Evolutionary conservation across 345 rosid species (phyloP).

Genomic region (Boechera retrofracta): DNA sequence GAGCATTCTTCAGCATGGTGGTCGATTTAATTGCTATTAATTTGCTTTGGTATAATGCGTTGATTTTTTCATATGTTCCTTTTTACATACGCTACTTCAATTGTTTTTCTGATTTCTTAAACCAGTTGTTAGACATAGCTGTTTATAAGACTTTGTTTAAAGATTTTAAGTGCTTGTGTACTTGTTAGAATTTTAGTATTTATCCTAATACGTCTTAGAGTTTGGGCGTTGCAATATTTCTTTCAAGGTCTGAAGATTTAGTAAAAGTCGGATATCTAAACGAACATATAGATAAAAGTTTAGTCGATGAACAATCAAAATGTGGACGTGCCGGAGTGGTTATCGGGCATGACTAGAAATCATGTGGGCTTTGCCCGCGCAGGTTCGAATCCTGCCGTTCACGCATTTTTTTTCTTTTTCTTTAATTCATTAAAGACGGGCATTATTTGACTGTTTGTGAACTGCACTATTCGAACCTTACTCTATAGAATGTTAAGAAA

Average conservation of each 20-base stretch:
- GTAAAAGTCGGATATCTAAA: too few relatives aligned
- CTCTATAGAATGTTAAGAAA: too few relatives aligned
- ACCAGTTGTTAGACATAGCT: neutral
- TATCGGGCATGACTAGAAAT: constrained; percentile 97
- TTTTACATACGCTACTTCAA: neutral
- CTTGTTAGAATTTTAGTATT: too few relatives aligned
- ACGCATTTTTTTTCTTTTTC: neutral
- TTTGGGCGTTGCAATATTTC: neutral
- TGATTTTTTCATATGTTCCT: neutral
- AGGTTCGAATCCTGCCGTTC: constrained; percentile 83
- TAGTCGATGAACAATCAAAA: neutral
- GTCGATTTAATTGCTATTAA: neutral
- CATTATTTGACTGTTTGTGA: too few relatives aligned
- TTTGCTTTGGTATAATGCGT: neutral
- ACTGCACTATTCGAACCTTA: too few relatives aligned
- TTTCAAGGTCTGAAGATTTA: neutral
- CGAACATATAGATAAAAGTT: too few relatives aligned
- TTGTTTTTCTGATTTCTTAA: neutral
- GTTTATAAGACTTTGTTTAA: neutral
- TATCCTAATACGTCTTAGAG: neutral
- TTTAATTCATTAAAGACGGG: too few relatives aligned
- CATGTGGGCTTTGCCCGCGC: constrained; percentile 97
- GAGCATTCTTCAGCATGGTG: neutral
- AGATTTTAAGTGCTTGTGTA: neutral
- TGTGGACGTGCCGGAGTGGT: constrained; percentile 54